Evolutionary conservation across 2,329 filamentous ascomycete genomes (phyloP), one percentile per base, ranked within the genome.

Genomic region (Cladophialophora chaetospira): DNA sequence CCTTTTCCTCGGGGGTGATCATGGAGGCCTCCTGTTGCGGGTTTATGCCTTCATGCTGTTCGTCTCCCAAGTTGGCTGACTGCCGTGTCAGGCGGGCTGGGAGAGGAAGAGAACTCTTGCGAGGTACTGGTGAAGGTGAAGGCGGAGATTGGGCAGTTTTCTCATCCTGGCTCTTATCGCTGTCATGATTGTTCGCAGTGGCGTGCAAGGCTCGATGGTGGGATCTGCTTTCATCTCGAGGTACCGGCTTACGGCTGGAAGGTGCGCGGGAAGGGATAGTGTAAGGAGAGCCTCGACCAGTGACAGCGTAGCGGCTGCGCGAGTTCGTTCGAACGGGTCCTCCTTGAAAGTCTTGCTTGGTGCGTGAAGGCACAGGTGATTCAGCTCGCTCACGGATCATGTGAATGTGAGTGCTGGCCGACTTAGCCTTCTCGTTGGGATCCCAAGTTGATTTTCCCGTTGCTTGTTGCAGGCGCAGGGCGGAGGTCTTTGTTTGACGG

Each of bases 261-360:
- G 23, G 42, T 10, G 43, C 35, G 10, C 50, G 48, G 15, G 53
- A 36, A 19, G 59, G 47, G 26, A 58, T 53, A 6, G 53, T 57
- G 49, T 61, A 63, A 11, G 63, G 63, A 23, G 61, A 63, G 6
- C 63, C 61, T 47, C 57, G 46, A 31, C 36, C 54, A 19, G 63
- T 60, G 17, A 63, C 61, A 13, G 43, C 58, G 26, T 56, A 46
- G 10, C 59, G 59, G 35, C 51, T 52, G 35, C 43, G 55, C 13
- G 61, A 63, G 19, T 40, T 33, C 2, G 58, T 49, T 19, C 58
- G 61, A 35, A 58, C 29, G 13, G 58, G 58, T n/a, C 50, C 58
- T 8, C 26, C 49, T 26, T 36, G 43, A 36, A 46, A 35, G 5
- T 19, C 15, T 9, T 51, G 46, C 42, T 40, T 54, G 4, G 31